These are phyloP conservation scores for Colletotrichum falcatum DNA, from an alignment of 2,329 filamentous ascomycete species.

Conservation along the genomic window DNA sequence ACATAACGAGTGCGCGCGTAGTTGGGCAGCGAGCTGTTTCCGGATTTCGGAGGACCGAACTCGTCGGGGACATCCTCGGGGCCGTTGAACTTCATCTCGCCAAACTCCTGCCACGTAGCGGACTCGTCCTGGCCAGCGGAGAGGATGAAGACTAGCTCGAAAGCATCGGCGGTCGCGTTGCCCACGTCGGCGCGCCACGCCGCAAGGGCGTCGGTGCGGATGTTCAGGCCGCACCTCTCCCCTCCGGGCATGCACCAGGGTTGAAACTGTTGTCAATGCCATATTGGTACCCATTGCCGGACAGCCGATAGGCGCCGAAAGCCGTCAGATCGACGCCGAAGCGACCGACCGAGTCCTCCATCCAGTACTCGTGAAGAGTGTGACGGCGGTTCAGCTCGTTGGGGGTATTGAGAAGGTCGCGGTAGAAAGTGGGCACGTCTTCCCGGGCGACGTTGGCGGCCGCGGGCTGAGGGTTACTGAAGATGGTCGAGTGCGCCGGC, in stretches of 20 bases:
- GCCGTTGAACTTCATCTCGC: constrained; percentile 63
- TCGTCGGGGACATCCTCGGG: constrained; percentile 60
- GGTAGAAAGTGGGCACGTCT: constrained; percentile 63
- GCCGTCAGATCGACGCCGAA: constrained; percentile 65
- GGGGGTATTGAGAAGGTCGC: constrained; percentile 63
- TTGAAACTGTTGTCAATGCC: constrained; percentile 63
- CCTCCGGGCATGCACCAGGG: constrained; percentile 58
- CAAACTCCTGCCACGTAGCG: constrained; percentile 68
- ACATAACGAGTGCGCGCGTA: constrained; percentile 64
- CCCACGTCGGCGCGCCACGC: constrained; percentile 65
- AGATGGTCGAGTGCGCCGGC: constrained; percentile 59
- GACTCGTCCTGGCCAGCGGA: constrained; percentile 67
- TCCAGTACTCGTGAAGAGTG: constrained; percentile 69
- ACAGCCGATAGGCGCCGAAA: constrained; percentile 64
- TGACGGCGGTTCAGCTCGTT: constrained; percentile 62
- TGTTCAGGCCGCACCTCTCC: constrained; percentile 58
- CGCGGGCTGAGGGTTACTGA: constrained; percentile 61
- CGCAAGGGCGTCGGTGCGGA: constrained; percentile 61
- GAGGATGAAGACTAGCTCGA: constrained; percentile 65
- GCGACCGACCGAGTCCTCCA: constrained; percentile 65
- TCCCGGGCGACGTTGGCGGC: constrained; percentile 52
- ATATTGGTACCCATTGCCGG: constrained; percentile 61
- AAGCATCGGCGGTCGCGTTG: constrained; percentile 59
- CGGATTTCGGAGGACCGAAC: constrained; percentile 59
- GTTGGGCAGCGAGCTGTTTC: constrained; percentile 54